A percentile compares a stretch with the other conserved stretches of the same genome.
These are phyloP conservation scores for Saccharomyces pastorianus DNA, from an alignment of 1,139 yeast genomes.

Conservation along the genomic window DNA sequence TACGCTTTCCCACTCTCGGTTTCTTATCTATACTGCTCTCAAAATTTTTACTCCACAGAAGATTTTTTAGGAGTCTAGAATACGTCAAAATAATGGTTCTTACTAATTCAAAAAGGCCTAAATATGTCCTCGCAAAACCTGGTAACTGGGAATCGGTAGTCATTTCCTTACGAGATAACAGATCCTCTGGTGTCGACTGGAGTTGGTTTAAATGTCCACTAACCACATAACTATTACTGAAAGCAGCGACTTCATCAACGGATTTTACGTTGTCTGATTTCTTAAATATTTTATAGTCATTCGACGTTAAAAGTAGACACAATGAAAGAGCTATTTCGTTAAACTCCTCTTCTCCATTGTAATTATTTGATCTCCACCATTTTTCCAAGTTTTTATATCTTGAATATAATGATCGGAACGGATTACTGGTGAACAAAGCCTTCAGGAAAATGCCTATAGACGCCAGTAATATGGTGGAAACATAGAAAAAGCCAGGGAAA, in stretches of 20 bases:
- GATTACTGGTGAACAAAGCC: neutral
- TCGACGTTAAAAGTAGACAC: neutral
- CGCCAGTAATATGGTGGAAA: neutral
- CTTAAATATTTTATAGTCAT: neutral
- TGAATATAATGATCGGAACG: neutral
- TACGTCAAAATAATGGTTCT: neutral
- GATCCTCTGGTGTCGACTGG: conserved; percentile 8
- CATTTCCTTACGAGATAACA: neutral
- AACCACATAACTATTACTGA: conserved; percentile 3
- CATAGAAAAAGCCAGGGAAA: neutral
- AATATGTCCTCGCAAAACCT: conserved; percentile 2
- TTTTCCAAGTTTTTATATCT: neutral
- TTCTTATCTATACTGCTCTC: neutral
- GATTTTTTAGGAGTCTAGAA: neutral
- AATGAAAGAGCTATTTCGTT: neutral
- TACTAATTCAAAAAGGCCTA: neutral
- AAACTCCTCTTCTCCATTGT: neutral
- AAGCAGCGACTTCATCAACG: neutral
- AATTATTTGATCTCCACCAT: neutral
- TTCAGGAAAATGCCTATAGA: neutral
- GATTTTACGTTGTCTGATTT: neutral
- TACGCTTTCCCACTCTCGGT: neutral
- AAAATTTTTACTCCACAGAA: conserved; percentile 1
- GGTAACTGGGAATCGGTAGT: neutral
- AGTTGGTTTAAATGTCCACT: conserved; percentile 15